A percentile compares a stretch with the other conserved stretches of the same genome.
Evolutionary conservation across 306 rosid species (phyloP).

Genomic region (Hippophae tibetana): DNA sequence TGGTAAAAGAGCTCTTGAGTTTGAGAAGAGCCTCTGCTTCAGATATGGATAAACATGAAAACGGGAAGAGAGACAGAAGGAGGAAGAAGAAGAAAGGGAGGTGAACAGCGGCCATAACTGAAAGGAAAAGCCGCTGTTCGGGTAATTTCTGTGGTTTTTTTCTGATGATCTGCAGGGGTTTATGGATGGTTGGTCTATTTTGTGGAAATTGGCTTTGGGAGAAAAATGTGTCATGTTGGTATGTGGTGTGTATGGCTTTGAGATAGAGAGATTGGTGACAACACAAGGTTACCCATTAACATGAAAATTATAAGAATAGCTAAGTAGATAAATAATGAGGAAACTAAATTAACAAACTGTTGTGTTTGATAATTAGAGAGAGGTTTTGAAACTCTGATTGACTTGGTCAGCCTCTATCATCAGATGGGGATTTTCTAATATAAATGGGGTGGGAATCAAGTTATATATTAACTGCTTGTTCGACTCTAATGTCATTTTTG

Average conservation of each 20-base stretch:
- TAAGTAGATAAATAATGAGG: no score
- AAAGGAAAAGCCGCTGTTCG: constrained; percentile 71
- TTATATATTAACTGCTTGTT: no score
- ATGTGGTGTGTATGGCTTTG: constrained; percentile 7
- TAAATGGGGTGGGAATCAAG: no score
- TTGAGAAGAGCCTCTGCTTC: constrained; percentile 46
- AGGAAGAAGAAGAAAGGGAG: not conserved
- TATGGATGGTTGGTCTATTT: not conserved
- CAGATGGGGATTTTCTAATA: no score
- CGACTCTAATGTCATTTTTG: no score
- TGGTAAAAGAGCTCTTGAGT: constrained; percentile 42
- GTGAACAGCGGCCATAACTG: constrained; percentile 74
- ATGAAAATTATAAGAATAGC: constrained; percentile 16
- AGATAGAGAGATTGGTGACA: constrained; percentile 1
- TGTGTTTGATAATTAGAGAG: no score
- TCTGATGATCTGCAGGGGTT: not conserved
- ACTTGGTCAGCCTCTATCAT: no score
- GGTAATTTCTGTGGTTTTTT: constrained; percentile 27
- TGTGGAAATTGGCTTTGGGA: not conserved
- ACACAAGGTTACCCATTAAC: constrained; percentile 20
- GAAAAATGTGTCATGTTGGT: constrained; percentile 6
- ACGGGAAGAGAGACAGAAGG: not conserved
- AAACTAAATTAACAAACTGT: no score
- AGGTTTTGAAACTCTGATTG: no score
- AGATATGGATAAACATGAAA: constrained; percentile 11